phyloP scores from a whole-genome alignment of 805 yeast genomes.

The Saccharomyces paradoxus region DNA sequence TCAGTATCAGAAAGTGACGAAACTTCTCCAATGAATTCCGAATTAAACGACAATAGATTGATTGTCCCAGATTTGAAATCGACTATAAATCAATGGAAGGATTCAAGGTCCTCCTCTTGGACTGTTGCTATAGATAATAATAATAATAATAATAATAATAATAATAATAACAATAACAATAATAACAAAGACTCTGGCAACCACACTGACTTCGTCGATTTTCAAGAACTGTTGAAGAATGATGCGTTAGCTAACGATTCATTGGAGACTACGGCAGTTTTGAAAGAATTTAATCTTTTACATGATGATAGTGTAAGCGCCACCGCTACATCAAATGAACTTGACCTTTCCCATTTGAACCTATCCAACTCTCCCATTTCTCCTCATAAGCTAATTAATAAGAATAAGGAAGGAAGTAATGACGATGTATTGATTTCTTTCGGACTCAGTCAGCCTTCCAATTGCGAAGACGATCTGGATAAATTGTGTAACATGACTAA shows the following conservation, averaged over 20 bases:
- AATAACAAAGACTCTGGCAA: background rate
- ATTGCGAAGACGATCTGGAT: background rate
- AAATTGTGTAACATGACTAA: conserved; percentile 5
- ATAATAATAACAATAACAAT: background rate
- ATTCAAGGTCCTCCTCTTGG: background rate
- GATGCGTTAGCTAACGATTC: background rate
- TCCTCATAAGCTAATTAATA: background rate
- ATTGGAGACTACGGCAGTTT: background rate
- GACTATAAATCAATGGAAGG: background rate
- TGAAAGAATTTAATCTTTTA: background rate
- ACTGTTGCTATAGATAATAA: background rate
- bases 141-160: background rate
- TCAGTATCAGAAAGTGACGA: background rate
- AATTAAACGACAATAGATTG: background rate
- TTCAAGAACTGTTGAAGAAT: background rate
- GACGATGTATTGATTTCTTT: background rate
- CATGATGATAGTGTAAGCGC: background rate
- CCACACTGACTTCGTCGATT: background rate
- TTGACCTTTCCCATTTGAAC: background rate
- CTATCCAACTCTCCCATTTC: background rate
- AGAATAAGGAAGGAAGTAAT: background rate
- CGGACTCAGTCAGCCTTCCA: background rate
- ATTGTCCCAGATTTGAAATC: background rate
- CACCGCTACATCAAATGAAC: background rate
- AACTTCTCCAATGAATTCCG: background rate